phyloP scores from a whole-genome alignment of 768 basidiomycete genomes.

The Hemileccinum impolitum region DNA sequence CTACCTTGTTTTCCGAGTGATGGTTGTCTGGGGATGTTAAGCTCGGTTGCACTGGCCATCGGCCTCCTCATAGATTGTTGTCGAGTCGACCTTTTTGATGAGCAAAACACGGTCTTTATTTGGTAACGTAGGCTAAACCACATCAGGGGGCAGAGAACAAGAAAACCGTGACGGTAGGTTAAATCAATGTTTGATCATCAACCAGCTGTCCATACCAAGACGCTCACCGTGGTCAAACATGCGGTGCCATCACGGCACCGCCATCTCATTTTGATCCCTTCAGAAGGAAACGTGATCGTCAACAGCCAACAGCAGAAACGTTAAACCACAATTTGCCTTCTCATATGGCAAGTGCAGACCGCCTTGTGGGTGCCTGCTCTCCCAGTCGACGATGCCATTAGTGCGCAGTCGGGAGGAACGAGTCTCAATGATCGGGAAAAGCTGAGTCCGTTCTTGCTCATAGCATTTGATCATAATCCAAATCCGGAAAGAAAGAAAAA shows the following conservation, averaged over 20 bases:
- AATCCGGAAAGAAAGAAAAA: not conserved
- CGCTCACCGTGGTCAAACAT: not conserved
- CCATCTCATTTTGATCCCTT: not conserved
- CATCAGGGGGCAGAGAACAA: not conserved
- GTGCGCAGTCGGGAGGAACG: not conserved
- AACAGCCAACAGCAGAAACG: not conserved
- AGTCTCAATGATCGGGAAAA: not conserved
- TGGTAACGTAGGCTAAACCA: not conserved
- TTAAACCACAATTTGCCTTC: conserved; percentile 3
- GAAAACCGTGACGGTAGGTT: not conserved
- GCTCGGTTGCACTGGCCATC: not conserved
- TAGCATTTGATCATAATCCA: not conserved
- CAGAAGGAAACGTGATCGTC: not conserved
- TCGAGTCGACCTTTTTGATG: not conserved
- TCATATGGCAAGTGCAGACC: not conserved
- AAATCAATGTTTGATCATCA: conserved; percentile 9
- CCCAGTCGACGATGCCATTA: not conserved
- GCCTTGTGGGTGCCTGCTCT: not conserved
- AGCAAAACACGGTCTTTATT: not conserved
- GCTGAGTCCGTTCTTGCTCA: not conserved
- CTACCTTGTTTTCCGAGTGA: conserved; percentile 1
- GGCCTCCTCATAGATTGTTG: too few relatives aligned
- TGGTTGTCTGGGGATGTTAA: not conserved
- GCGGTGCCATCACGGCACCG: not conserved
- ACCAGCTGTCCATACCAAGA: conserved; percentile 1